Base-by-base conservation (phyloP, 805 yeast genomes). In the Wickerhamiella parazyma region DNA sequence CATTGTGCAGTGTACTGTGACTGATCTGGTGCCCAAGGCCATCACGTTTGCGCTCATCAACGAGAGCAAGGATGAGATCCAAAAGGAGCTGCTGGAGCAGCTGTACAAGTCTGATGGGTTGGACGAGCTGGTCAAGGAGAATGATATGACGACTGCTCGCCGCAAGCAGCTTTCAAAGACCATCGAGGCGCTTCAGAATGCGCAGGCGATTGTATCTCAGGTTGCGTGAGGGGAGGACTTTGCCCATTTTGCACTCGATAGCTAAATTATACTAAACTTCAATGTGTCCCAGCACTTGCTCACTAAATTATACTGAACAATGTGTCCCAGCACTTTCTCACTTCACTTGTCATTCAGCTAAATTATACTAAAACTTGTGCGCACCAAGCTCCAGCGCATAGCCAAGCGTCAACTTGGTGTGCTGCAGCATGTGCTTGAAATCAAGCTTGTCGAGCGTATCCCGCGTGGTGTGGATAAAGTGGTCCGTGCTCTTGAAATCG, bases 11-110 rank as follows among this genome's bases (percentile, higher is more conserved):
- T 76, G 94, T 62, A 84, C 96, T 1, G 78, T 91, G 54, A 80
- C 93, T 14, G 98, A 91, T 61, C 66, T 86, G 53, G 80, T 91
- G 53, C 98, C 98, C 52, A 91, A 91, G 66, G 91, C 96, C 8
- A 75, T 91, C 54, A 87, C 86, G 91, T 71, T 85, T 58, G 87
- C 86, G 62, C 73, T 91, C 58, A 89, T 91, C 57, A 76, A 76
- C 47, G 73, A 73, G 57, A 81, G 68, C 28, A 86, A 84, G 68
- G 80, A 76, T 45, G 93, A 84, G 57, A 84, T 91, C 55, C 98
- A 93, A 65, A 85, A 80, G 62, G 93, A 82, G 53, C 70, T 91
- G 49, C 71, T 91, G 50, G 95, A 85, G 64, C 84, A 81, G 63
- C 70, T 91, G 49, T 91, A 91, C 64, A 77, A 80, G 49, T 73